Percentiles rank a stretch among this genome's conserved stretches.
Conservation (phyloP, 345 rosid species). For the Mangifera indica region DNA sequence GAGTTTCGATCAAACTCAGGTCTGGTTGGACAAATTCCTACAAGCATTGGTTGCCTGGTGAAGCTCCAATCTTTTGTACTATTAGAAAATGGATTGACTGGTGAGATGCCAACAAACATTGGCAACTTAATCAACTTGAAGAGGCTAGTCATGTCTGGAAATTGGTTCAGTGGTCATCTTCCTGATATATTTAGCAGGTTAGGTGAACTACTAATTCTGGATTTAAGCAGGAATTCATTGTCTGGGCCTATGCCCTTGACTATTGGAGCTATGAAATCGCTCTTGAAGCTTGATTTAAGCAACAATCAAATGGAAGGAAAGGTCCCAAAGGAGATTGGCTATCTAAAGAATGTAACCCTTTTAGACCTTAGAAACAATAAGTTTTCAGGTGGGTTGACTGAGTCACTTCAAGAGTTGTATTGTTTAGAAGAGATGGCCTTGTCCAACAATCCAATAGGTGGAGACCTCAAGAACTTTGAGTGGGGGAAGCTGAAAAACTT, state of each 20-base stretch:
- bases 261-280: constrained; percentile 53
- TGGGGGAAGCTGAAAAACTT: constrained; percentile 61
- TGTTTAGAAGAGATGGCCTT: constrained; percentile 64
- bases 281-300: constrained; percentile 85
- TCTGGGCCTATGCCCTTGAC: constrained; percentile 62
- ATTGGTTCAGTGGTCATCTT: constrained; percentile 54
- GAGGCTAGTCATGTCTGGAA: constrained; percentile 72
- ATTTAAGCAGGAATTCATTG: constrained; percentile 68
- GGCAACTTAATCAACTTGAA: constrained; percentile 55
- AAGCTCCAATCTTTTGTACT: constrained; percentile 75
- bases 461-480: constrained; percentile 43
- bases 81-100: constrained; percentile 65
- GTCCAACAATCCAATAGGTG: constrained; percentile 62
- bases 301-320: constrained; percentile 58
- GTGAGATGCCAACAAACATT: constrained; percentile 48
- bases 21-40: constrained; percentile 66
- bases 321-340: constrained; percentile 47
- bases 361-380: constrained; percentile 75
- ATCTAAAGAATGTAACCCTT: constrained; percentile 65
- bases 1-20: constrained; percentile 83
- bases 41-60: constrained; percentile 45
- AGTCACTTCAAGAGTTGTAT: constrained; percentile 52
- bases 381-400: constrained; percentile 62
- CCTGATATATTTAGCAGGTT: constrained; percentile 54
- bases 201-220: constrained; percentile 60